phyloP scores from a whole-genome alignment of 768 basidiomycete species.

The Pisolithus sp. region DNA sequence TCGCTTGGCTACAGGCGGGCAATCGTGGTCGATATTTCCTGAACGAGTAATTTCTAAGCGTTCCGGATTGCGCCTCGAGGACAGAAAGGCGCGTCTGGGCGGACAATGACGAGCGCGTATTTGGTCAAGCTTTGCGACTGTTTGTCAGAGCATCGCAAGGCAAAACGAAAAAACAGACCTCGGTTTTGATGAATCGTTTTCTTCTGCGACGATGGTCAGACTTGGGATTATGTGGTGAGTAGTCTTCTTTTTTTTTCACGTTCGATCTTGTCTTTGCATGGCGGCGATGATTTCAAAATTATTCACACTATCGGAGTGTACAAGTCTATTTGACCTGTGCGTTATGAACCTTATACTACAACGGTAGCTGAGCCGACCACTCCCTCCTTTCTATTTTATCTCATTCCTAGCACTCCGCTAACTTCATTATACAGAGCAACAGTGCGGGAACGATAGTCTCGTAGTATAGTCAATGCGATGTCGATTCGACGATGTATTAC shows the following conservation, averaged over 20 bases:
- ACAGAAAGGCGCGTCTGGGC: not conserved
- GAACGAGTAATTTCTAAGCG: conserved; percentile 2
- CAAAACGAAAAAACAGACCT: conserved; percentile 14
- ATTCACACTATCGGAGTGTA: conserved; percentile 76
- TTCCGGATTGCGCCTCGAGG: not conserved
- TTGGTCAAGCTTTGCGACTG: conserved; percentile 10
- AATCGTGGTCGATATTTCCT: conserved; percentile 1
- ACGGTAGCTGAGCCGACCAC: conserved; percentile 69
- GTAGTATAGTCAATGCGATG: too few relatives aligned
- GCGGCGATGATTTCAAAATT: conserved; percentile 46
- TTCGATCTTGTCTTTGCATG: conserved; percentile 2
- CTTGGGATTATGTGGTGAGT: conserved; percentile 12
- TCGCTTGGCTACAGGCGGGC: conserved; percentile 4
- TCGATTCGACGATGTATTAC: too few relatives aligned
- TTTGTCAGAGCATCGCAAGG: conserved; percentile 8
- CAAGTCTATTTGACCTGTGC: conserved; percentile 33
- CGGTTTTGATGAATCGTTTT: not conserved
- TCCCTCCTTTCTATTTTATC: conserved; percentile 2
- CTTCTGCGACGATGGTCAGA: not conserved
- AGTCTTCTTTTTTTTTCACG: not conserved
- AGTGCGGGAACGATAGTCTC: too few relatives aligned
- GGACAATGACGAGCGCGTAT: conserved; percentile 2
- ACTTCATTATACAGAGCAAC: not conserved
- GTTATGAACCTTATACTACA: conserved; percentile 66
- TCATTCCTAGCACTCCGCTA: not conserved